phyloP scores from a whole-genome alignment of 371 early-diverging fungal genomes.

The Blakeslea trispora region DNA sequence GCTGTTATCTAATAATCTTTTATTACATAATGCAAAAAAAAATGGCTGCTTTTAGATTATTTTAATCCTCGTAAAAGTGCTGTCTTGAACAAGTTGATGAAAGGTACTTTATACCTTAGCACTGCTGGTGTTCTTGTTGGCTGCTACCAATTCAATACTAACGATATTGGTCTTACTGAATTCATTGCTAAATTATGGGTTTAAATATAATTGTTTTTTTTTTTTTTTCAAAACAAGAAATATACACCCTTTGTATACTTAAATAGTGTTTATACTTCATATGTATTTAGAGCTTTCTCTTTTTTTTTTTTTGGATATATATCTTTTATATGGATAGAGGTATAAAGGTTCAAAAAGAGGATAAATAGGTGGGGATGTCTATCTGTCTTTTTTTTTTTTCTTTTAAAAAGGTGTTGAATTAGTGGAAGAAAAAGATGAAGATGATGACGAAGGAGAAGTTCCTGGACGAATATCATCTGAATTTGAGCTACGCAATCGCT shows the following conservation, averaged over 20 bases:
- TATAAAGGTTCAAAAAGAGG: constrained; percentile 3
- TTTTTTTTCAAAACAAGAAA: constrained; percentile 22
- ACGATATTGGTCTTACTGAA: constrained; percentile 93
- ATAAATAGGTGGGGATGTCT: too few species aligned
- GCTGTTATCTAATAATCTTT: constrained; percentile 8
- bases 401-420: not conserved
- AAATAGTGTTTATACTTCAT: too few species aligned
- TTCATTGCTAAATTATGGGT: constrained; percentile 83
- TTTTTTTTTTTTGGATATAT: constrained; percentile 25
- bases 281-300: too few species aligned
- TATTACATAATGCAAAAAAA: too few species aligned
- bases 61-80: constrained; percentile 73
- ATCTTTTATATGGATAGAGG: too few species aligned
- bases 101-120: constrained; percentile 63
- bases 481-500: constrained; percentile 16
- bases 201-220: too few species aligned
- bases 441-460: too few species aligned
- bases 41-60: constrained; percentile 73
- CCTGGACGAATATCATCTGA: constrained; percentile 1
- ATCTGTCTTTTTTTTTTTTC: too few species aligned
- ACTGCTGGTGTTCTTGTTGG: constrained; percentile 84
- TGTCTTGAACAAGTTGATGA: constrained; percentile 60
- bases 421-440: not conserved
- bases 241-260: too few species aligned
- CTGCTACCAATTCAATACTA: constrained; percentile 92